Conservation (phyloP, 1,284 basidiomycete genomes). For the Irpex lacteus region DNA sequence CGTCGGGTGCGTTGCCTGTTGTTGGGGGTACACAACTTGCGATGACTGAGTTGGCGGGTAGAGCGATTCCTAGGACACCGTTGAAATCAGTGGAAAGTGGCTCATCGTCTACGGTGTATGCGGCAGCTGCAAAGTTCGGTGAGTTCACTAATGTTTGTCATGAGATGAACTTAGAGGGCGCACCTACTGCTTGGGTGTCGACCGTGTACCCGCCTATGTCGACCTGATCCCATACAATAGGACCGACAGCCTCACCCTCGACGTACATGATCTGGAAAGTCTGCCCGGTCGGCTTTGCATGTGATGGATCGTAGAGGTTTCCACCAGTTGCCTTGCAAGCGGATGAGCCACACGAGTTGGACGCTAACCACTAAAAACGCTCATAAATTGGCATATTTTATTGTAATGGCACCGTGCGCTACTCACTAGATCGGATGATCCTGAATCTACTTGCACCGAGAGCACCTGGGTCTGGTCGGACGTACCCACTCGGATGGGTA, state of each 20-base stretch:
- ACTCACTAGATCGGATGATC: conserved; percentile 72
- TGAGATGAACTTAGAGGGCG: conserved; percentile 15
- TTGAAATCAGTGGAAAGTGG: conserved; percentile 50
- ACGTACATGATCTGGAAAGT: conserved; percentile 56
- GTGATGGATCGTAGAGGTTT: conserved; percentile 50
- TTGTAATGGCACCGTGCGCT: neutral
- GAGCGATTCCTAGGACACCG: conserved; percentile 72
- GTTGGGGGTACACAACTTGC: conserved; percentile 44
- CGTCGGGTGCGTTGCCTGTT: conserved; percentile 49
- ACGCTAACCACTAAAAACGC: conserved; percentile 58
- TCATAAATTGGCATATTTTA: neutral
- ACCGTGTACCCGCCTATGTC: conserved; percentile 57
- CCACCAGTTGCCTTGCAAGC: conserved; percentile 43
- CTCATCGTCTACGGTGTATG: conserved; percentile 47
- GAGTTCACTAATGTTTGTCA: neutral
- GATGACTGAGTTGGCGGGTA: conserved; percentile 65
- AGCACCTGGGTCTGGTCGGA: conserved; percentile 48
- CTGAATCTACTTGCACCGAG: conserved; percentile 69
- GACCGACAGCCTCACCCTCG: conserved; percentile 52
- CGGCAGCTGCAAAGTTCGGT: conserved; percentile 44
- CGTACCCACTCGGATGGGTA: conserved; percentile 51
- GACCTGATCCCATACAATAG: conserved; percentile 65
- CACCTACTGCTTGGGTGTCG: conserved; percentile 60
- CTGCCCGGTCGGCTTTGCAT: conserved; percentile 37
- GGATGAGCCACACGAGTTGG: conserved; percentile 48